Evolutionary conservation across 164 flowering plant species (phyloP).

Genomic region (Brasenia schreberi): DNA sequence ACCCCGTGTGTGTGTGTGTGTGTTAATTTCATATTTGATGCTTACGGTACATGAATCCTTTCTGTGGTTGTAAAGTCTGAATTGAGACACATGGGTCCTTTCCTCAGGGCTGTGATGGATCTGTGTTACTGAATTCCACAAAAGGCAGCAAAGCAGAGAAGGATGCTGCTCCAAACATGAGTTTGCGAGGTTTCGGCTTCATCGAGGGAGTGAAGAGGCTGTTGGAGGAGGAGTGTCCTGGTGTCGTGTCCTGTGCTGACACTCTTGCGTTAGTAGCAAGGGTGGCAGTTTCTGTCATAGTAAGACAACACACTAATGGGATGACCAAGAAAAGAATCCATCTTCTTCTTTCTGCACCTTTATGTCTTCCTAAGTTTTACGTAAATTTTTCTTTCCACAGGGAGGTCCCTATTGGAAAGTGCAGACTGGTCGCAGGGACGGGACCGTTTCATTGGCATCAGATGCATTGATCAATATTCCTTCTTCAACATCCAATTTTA

Average conservation of each 20-base stretch:
- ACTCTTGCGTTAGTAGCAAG: conserved; percentile 18
- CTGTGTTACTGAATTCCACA: conserved; percentile 9
- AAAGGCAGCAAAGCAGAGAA: conserved; percentile 8
- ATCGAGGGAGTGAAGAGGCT: conserved; percentile 13
- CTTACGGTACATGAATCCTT: too few relatives aligned
- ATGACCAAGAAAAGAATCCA: background rate
- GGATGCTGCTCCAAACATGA: conserved; percentile 13
- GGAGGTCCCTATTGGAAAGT: conserved; percentile 11
- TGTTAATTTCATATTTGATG: too few relatives aligned
- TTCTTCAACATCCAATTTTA: conserved; percentile 20
- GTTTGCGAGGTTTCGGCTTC: conserved; percentile 12
- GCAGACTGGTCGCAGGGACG: conserved; percentile 27
- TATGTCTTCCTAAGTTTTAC: conserved; percentile 4
- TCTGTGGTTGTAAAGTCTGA: too few relatives aligned
- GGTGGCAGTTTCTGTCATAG: conserved; percentile 14
- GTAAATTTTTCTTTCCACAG: too few relatives aligned
- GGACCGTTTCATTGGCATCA: conserved; percentile 13
- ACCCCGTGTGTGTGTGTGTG: too few relatives aligned
- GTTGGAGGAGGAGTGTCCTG: conserved; percentile 10
- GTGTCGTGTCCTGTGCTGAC: conserved; percentile 18
- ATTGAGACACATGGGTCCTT: too few relatives aligned
- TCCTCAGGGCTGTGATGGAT: conserved; percentile 21
- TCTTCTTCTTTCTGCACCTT: background rate
- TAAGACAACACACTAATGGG: background rate
- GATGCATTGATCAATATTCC: conserved; percentile 13